Evolutionary conservation across 2,329 filamentous ascomycete species (phyloP), one percentile per base, ranked within the genome.

Genomic region (Exophiala sp.): DNA sequence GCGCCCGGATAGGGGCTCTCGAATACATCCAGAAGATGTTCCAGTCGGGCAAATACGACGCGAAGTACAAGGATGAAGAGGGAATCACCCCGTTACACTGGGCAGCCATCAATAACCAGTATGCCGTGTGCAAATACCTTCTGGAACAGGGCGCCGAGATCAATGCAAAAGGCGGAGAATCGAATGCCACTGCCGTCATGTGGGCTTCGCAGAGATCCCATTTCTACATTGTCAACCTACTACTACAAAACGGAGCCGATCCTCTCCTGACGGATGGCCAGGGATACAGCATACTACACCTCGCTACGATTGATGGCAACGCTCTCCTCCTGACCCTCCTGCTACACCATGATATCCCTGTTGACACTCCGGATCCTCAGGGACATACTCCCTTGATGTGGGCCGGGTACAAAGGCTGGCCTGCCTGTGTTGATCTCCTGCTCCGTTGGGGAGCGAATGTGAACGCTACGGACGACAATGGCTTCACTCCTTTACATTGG

Each of bases 41-140:
- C 60, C 87, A 91, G 65, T 80, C 79, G 50, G 85, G 85, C 59
- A 88, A 86, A 62, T 88, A 79, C 66, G 86, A 88, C 66, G 88
- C 88, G 43, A 87, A 82, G 46, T 93, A 89, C 67, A 79, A 78
- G 48, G 93, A 98, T 65, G 86, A 86, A 47, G 89, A 98, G 69
- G 89, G 88, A 64, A 96, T 98, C 66, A 97, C 91, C 34, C 89
- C 93, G 56, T 72, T 98, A 68, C 66, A 98, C 88, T 98, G 93
- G 93, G 93, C 93, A 40, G 88, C 94, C 30, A 97, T 98, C 68
- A 98, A 98, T 73, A 97, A 97, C 65, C 93, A 96, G 67, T 94
- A 91, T 72, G 87, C 88, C 59, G 89, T 97, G 75, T 96, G 91
- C 79, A 91, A 93, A 68, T 96, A 94, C 70, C 82, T 98, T 38